Conservation (phyloP, 2,329 filamentous ascomycete species). For the Colletotrichum ledebouriae region DNA sequence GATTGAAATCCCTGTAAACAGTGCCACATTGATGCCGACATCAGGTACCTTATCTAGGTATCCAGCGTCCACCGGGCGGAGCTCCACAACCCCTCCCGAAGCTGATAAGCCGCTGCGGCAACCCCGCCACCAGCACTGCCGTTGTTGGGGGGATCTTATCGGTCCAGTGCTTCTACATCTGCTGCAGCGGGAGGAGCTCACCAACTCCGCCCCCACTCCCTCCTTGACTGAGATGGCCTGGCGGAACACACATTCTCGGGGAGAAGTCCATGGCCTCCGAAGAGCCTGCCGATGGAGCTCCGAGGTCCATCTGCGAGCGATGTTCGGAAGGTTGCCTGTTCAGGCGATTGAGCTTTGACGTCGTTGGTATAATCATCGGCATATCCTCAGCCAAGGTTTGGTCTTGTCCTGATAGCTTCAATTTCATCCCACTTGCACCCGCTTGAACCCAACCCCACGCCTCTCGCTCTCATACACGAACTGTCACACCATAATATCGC, state of each 20-base stretch:
- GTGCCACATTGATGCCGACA: conserved; percentile 5
- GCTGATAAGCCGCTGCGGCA: conserved; percentile 18
- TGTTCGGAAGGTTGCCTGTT: conserved; percentile 26
- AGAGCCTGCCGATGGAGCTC: conserved; percentile 31
- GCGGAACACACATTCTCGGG: conserved; percentile 8
- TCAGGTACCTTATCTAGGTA: no score
- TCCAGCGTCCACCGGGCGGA: neutral
- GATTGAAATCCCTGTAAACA: neutral
- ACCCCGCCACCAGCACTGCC: conserved; percentile 19
- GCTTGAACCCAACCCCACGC: neutral
- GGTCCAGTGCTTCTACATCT: neutral
- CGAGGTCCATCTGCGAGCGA: neutral
- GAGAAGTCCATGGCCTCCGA: conserved; percentile 16
- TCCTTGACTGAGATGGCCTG: conserved; percentile 4
- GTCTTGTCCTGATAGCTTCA: neutral
- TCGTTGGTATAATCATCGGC: conserved; percentile 26
- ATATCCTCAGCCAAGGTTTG: conserved; percentile 11
- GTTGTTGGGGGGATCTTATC: conserved; percentile 1
- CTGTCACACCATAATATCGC: neutral
- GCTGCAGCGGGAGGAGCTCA: conserved; percentile 7
- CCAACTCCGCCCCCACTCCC: conserved; percentile 34
- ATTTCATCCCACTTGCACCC: neutral
- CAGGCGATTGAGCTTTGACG: conserved; percentile 16
- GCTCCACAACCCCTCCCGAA: conserved; percentile 30
- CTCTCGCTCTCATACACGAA: neutral